These are phyloP conservation scores for Psilocybe tampanensis DNA, from an alignment of 768 basidiomycete genomes.

Conservation along the genomic window DNA sequence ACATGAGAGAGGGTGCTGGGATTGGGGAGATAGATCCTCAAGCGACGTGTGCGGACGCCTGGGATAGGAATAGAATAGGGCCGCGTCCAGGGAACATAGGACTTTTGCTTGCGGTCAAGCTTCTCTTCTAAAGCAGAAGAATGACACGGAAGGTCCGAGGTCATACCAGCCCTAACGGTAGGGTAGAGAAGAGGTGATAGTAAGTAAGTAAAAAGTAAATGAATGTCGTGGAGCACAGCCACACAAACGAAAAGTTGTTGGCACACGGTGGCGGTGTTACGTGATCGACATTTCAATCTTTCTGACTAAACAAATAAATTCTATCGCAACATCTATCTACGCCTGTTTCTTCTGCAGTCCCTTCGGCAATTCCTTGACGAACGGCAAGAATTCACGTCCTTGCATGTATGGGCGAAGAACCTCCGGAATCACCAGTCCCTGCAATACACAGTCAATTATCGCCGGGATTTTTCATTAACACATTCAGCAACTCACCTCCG, in stretches of 20 bases:
- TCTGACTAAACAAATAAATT: not conserved
- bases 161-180: constrained; percentile 16
- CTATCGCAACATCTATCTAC: constrained; percentile 20
- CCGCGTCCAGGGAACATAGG: constrained; percentile 46
- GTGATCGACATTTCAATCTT: constrained; percentile 1
- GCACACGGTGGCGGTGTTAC: constrained; percentile 10
- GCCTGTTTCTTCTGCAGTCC: constrained; percentile 71
- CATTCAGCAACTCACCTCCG: constrained; percentile 62
- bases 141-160: constrained; percentile 42
- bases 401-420: constrained; percentile 94
- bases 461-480: constrained; percentile 1
- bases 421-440: constrained; percentile 92
- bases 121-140: constrained; percentile 47
- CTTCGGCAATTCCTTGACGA: constrained; percentile 82
- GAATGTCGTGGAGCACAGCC: constrained; percentile 10
- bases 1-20: constrained; percentile 46
- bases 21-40: constrained; percentile 62
- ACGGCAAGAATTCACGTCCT: constrained; percentile 87
- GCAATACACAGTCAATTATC: constrained; percentile 10
- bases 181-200: not conserved
- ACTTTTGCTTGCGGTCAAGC: constrained; percentile 33
- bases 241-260: constrained; percentile 2
- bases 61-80: constrained; percentile 62
- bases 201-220: constrained; percentile 1
- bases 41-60: constrained; percentile 55